These are phyloP conservation scores for Aspergillus pseudoglaucus DNA, from an alignment of 2,329 filamentous ascomycete genomes.

Conservation along the genomic window DNA sequence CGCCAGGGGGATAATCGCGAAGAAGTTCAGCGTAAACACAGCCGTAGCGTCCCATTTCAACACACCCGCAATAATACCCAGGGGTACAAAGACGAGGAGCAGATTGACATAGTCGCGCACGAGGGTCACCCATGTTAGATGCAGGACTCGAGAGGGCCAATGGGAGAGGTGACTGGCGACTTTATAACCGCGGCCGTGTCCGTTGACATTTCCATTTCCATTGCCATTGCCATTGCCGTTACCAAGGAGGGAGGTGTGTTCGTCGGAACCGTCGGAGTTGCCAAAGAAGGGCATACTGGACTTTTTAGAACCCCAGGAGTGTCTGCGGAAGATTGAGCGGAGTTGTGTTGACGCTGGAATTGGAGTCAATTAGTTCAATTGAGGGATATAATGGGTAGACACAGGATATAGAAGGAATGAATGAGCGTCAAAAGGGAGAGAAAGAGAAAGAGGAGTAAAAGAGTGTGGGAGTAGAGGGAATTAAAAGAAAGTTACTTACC, in stretches of 20 bases:
- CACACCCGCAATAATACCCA: slow-evolving; percentile 59
- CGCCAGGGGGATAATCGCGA: slow-evolving; percentile 58
- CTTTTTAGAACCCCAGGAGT: slow-evolving; percentile 20
- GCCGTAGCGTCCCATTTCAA: slow-evolving; percentile 50
- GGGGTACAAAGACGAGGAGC: slow-evolving; percentile 57
- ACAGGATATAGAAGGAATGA: background rate
- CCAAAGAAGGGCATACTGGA: slow-evolving; percentile 28
- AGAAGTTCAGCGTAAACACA: slow-evolving; percentile 58
- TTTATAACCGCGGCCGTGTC: slow-evolving; percentile 15
- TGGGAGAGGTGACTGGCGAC: slow-evolving; percentile 32
- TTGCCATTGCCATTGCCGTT: background rate
- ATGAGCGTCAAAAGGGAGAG: background rate
- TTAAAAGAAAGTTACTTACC: background rate
- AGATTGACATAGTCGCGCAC: slow-evolving; percentile 52
- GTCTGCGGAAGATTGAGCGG: slow-evolving; percentile 22
- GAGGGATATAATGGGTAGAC: background rate
- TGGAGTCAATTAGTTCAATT: background rate
- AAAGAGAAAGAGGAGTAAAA: background rate
- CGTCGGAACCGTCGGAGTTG: slow-evolving; percentile 24
- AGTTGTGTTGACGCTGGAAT: slow-evolving; percentile 12
- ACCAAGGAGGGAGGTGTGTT: slow-evolving; percentile 12
- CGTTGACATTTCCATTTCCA: slow-evolving; percentile 17
- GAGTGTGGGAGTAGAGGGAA: slow-evolving; percentile 1
- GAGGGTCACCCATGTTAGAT: slow-evolving; percentile 40
- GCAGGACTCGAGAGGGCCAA: slow-evolving; percentile 33